Evolutionary conservation across 2,329 filamentous ascomycete genomes (phyloP).

Genomic region (Whalleya microplaca): DNA sequence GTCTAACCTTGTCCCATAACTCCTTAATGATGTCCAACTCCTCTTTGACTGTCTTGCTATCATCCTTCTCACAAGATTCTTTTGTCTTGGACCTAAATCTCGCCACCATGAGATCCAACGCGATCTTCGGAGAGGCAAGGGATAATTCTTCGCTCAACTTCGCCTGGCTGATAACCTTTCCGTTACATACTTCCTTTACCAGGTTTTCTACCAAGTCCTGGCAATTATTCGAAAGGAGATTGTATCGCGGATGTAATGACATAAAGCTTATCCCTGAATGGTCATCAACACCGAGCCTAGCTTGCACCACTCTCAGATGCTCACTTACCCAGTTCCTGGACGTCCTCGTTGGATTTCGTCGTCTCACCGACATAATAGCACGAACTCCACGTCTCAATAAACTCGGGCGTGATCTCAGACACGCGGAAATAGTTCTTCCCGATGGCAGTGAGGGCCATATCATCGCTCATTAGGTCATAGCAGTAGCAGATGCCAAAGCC

Average conservation of each 20-base stretch:
- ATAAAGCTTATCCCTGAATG: constrained; percentile 32
- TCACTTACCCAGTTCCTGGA: constrained; percentile 34
- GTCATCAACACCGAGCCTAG: background rate
- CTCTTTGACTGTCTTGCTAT: constrained; percentile 25
- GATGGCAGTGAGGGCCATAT: constrained; percentile 31
- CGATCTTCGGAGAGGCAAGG: constrained; percentile 34
- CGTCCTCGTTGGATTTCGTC: constrained; percentile 35
- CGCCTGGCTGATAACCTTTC: constrained; percentile 36
- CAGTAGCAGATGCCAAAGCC: constrained; percentile 28
- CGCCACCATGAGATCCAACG: constrained; percentile 37
- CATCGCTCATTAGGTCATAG: constrained; percentile 39
- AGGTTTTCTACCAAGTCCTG: constrained; percentile 38
- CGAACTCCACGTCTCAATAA: constrained; percentile 35
- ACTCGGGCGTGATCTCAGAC: constrained; percentile 35
- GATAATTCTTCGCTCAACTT: constrained; percentile 38
- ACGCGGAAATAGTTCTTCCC: constrained; percentile 36
- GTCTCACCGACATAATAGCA: constrained; percentile 40
- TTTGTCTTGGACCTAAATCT: constrained; percentile 32
- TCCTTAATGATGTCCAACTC: constrained; percentile 29
- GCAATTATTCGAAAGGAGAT: constrained; percentile 38
- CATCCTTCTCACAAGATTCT: constrained; percentile 23
- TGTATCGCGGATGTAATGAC: constrained; percentile 36
- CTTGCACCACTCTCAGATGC: background rate
- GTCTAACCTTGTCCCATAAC: constrained; percentile 33
- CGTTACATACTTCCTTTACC: constrained; percentile 36